phyloP scores from a whole-genome alignment of 805 yeast species.

The Metschnikowia lachancei region DNA sequence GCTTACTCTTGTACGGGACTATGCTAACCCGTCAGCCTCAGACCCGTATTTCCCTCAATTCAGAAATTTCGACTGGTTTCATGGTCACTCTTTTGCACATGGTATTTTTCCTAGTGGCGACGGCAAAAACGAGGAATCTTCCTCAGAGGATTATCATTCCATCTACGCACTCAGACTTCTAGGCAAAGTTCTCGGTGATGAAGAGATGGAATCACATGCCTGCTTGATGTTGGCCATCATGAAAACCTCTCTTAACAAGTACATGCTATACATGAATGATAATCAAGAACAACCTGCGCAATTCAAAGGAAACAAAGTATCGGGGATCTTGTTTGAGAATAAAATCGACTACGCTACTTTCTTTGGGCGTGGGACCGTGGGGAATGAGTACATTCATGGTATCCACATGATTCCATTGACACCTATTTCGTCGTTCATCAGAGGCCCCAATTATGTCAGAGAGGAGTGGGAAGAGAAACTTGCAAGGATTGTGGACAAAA shows the following conservation, averaged over 20 bases:
- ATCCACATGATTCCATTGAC: constrained; percentile 77
- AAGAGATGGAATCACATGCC: constrained; percentile 51
- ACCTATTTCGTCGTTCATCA: constrained; percentile 59
- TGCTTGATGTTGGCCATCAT: constrained; percentile 60
- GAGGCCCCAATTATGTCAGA: constrained; percentile 51
- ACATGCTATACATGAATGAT: constrained; percentile 52
- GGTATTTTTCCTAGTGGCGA: constrained; percentile 70
- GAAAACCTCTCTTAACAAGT: constrained; percentile 51
- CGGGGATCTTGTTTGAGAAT: constrained; percentile 73
- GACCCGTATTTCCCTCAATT: constrained; percentile 64
- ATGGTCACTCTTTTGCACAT: constrained; percentile 78
- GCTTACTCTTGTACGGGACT: constrained; percentile 60
- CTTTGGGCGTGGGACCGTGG: constrained; percentile 61
- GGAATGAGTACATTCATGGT: constrained; percentile 68
- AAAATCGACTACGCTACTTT: constrained; percentile 72
- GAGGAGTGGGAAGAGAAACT: constrained; percentile 64
- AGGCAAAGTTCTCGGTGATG: constrained; percentile 56
- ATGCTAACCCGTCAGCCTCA: constrained; percentile 53
- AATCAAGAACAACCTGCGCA: constrained; percentile 55
- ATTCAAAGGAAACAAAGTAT: constrained; percentile 61
- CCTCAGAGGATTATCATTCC: constrained; percentile 72
- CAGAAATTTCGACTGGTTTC: constrained; percentile 70
- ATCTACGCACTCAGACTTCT: constrained; percentile 65
- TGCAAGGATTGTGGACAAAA: constrained; percentile 40
- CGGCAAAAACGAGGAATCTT: constrained; percentile 74